Conservation (phyloP, 805 yeast genomes). For the Myxozyma mucilagina region DNA sequence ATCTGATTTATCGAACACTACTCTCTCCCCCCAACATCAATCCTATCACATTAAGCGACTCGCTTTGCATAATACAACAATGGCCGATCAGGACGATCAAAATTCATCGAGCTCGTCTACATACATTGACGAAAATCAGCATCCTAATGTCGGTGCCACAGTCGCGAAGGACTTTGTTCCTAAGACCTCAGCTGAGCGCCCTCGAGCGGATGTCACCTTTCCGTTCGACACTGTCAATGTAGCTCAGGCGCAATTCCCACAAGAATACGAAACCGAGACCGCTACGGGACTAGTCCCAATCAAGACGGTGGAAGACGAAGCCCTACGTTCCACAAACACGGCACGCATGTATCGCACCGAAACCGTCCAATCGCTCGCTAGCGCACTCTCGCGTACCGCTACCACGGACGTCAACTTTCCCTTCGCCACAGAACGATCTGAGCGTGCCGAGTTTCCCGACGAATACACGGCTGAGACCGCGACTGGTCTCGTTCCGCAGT, state of each 20-base stretch:
- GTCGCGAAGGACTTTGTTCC: constrained; percentile 6
- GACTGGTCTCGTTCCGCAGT: constrained; percentile 83
- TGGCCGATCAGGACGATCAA: constrained; percentile 1
- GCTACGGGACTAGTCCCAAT: constrained; percentile 83
- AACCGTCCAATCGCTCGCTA: constrained; percentile 69
- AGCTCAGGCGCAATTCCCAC: constrained; percentile 64
- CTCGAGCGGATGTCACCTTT: constrained; percentile 44
- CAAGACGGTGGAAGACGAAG: constrained; percentile 42
- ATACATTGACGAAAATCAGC: not conserved
- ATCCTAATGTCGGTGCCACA: not conserved
- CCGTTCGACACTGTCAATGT: constrained; percentile 42
- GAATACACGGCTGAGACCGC: constrained; percentile 85
- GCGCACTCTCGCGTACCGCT: constrained; percentile 59
- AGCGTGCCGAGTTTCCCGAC: constrained; percentile 71
- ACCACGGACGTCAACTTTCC: constrained; percentile 54
- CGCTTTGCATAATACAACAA: not conserved
- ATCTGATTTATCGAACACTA: not conserved
- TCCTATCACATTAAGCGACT: not conserved
- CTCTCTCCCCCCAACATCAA: not conserved
- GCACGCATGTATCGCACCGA: constrained; percentile 48
- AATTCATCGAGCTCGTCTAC: constrained; percentile 13
- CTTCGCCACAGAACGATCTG: constrained; percentile 30
- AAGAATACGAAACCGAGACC: constrained; percentile 85
- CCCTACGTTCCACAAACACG: not conserved
- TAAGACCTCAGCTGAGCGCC: not conserved